Evolutionary conservation across 2,329 filamentous ascomycete species (phyloP), one percentile per base, ranked within the genome.

Genomic region (Aspergillus versicolor): DNA sequence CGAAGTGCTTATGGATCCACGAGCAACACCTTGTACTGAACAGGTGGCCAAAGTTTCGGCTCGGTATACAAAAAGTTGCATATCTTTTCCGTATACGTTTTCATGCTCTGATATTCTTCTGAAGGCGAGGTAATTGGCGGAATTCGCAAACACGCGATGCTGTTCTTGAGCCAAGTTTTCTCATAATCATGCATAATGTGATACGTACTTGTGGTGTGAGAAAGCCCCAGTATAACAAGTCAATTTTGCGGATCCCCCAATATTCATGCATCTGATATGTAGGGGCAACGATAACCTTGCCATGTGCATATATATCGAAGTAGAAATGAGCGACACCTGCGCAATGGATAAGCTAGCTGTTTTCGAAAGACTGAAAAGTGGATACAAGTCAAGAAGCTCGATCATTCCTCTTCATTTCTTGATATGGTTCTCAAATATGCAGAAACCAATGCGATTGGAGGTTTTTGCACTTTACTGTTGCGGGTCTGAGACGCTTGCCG

Each of bases 231-330:
- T 59, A 51, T 45, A 61, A 57, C 52, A 52, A 61, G 59, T 59
- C 61, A 60, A 52, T 46, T 49, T 21, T 46, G 46, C 49, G 49
- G 54, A 53, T 47, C 37, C 51, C 54, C 45, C 57, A 62, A 55
- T 53, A 53, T 24, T 21, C 12, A 55, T 59, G 61, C 58, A 62
- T 56, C 56, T 60, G 61, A 60, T 61, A 57, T 56, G 59, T 58
- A 45, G 27, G 53, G 45, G 44, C 37, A 51, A 42, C 54, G 32
- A 61, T 54, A 30, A 37, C 38, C 24, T 42, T 46, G 37, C 54
- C 54, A 63, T 13, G 12, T 63, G 57, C 61, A 56, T 54, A 60
- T 59, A 55, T 30, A 30, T 30, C 27, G 27, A 30, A 41, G 51
- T 3, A 40, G 37, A 38, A 61, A 34, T 44, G 54, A 56, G 21